Evolutionary conservation across 164 flowering plant species (phyloP), one percentile per base, ranked within the genome.

Genomic region (Vitis rotundifolia): DNA sequence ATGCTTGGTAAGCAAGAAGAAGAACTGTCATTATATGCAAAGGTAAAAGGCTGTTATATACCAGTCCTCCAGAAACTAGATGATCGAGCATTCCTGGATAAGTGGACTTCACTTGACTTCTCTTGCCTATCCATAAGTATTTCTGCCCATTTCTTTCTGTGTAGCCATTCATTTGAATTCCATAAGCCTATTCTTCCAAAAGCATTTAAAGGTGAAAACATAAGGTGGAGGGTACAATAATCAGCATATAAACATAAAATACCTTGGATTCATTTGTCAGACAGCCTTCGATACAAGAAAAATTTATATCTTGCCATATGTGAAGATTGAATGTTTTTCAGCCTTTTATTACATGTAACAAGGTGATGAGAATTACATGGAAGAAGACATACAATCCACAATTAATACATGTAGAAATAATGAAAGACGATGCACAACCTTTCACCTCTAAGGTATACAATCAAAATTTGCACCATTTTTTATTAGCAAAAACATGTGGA

Each of bases 31-130:
- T 3, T 51, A 10, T 50, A 29, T 28, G 54, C 63, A 57, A 14
- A 48, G 5, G 19, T 62, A 50, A 11, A 47, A 29, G 26, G 19
- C 57, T 3, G 37, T 73, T 49, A 78, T 89, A 70, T 13, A 92
- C 98, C 93, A 94, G 83, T 80, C 98, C 98, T 68, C 97, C 98
- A 75, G 97, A 97, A 80, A 90, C 97, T 54, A 94, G 80, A 84
- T 94, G 97, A 82, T 94, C 97, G 63, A 94, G 95, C 97, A 88
- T 89, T 67, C 98, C 97, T 1, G 97, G 94, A 73, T 69, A 94
- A 50, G 97, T 94, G 48, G 89, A 76, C 73, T 94, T 94, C 63
- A 31, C 15, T 67, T 68, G 75, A 70, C 97, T 91, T 81, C 98
- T 88, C 83, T 87, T 92, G 28, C 81, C 97, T 66, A 92, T 67